Conservation (phyloP, 2,329 filamentous ascomycete species). For the Colletotrichum eremochloae region DNA sequence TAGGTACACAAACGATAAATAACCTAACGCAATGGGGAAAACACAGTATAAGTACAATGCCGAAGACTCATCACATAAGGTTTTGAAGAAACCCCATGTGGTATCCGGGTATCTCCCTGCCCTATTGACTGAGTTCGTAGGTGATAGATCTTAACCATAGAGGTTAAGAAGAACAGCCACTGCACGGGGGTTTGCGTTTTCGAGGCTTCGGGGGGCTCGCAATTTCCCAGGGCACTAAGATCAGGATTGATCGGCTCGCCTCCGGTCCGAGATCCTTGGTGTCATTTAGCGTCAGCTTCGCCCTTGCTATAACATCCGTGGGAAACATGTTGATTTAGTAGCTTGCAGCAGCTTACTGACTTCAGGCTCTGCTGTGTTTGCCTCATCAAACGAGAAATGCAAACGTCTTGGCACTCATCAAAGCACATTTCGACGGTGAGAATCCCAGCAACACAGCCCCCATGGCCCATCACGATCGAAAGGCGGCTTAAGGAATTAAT, state of each 20-base stretch:
- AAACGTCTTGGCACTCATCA: conserved; percentile 8
- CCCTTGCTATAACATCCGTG: conserved; percentile 10
- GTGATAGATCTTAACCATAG: too few species aligned
- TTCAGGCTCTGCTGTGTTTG: not conserved
- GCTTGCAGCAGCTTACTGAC: not conserved
- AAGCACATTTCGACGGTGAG: not conserved
- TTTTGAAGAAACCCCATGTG: too few species aligned
- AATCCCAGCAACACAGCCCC: not conserved
- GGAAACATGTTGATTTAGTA: conserved; percentile 27
- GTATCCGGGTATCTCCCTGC: too few species aligned
- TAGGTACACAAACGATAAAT: too few species aligned
- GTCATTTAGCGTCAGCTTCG: not conserved
- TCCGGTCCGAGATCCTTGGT: not conserved
- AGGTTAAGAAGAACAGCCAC: not conserved
- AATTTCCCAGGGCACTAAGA: not conserved
- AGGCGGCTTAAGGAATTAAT: too few species aligned
- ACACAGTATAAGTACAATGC: too few species aligned
- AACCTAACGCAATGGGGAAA: too few species aligned
- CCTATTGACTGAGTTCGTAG: too few species aligned
- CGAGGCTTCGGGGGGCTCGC: not conserved
- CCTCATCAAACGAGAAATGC: not conserved
- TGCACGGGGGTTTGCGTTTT: not conserved
- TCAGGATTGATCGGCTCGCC: not conserved
- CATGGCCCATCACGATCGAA: not conserved
- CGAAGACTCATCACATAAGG: too few species aligned